Conservation (phyloP, 2,329 filamentous ascomycete species). For the Epichloe brachyelytri region DNA sequence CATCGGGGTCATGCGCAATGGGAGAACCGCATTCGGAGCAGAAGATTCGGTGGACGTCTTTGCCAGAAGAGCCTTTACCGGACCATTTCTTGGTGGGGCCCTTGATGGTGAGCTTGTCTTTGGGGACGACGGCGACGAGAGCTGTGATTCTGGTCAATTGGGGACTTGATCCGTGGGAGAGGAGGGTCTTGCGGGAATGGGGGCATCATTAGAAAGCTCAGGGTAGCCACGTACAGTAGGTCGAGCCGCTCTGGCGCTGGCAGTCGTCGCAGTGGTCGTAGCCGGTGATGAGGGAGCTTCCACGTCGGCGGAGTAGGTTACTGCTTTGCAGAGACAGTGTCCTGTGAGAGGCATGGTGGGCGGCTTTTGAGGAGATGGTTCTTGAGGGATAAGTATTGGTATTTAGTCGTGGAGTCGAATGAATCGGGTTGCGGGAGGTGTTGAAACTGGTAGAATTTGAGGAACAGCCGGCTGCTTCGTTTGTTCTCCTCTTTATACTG, state of each 20-base stretch:
- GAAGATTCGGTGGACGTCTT: slow-evolving; percentile 54
- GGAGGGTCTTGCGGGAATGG: not conserved
- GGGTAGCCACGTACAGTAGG: slow-evolving; percentile 41
- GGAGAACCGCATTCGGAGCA: slow-evolving; percentile 57
- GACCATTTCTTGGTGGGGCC: slow-evolving; percentile 54
- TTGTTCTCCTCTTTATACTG: slow-evolving; percentile 1
- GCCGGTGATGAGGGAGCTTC: slow-evolving; percentile 41
- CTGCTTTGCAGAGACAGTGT: slow-evolving; percentile 59
- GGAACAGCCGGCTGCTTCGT: slow-evolving; percentile 2
- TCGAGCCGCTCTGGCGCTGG: slow-evolving; percentile 56
- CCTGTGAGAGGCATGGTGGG: slow-evolving; percentile 50
- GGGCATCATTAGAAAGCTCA: not conserved
- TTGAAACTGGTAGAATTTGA: not conserved
- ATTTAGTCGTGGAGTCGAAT: not conserved
- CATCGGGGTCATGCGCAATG: slow-evolving; percentile 57
- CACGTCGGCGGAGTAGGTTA: slow-evolving; percentile 51
- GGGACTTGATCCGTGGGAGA: not conserved
- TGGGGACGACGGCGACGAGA: slow-evolving; percentile 52
- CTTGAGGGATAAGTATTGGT: no score
- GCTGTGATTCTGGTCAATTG: slow-evolving; percentile 26
- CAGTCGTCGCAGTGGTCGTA: slow-evolving; percentile 65
- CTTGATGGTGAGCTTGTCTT: slow-evolving; percentile 49
- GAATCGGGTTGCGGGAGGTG: not conserved
- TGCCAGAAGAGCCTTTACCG: slow-evolving; percentile 46
- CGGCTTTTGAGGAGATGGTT: not conserved